phyloP scores from a whole-genome alignment of 2,329 filamentous ascomycete genomes.

The Aspergillaceae sp. region DNA sequence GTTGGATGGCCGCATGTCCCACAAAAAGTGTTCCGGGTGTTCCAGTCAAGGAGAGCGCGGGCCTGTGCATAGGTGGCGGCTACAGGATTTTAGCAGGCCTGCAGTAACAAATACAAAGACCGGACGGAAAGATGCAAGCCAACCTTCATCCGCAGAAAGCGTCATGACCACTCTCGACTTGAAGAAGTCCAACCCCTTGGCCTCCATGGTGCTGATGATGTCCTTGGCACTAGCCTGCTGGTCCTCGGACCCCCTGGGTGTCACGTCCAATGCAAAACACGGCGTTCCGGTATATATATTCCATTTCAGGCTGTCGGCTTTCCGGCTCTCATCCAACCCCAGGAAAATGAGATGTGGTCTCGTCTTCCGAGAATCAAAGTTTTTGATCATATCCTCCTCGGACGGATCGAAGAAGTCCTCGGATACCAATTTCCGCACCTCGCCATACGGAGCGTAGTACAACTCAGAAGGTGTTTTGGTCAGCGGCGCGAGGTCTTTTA shows the following conservation, averaged over 20 bases:
- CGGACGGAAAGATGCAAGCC: slow-evolving; percentile 8
- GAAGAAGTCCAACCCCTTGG: slow-evolving; percentile 56
- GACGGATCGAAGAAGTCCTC: slow-evolving; percentile 59
- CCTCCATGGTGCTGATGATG: slow-evolving; percentile 53
- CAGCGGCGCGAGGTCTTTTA: slow-evolving; percentile 71
- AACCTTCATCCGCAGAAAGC: slow-evolving; percentile 55
- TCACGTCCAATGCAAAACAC: slow-evolving; percentile 85
- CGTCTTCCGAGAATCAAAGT: slow-evolving; percentile 63
- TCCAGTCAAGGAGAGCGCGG: slow-evolving; percentile 87
- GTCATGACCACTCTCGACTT: slow-evolving; percentile 56
- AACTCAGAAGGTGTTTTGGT: slow-evolving; percentile 53
- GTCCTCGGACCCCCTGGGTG: slow-evolving; percentile 56
- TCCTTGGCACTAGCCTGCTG: slow-evolving; percentile 48
- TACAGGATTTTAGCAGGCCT: slow-evolving; percentile 26
- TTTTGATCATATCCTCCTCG: slow-evolving; percentile 64
- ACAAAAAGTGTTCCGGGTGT: slow-evolving; percentile 84
- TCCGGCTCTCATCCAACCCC: slow-evolving; percentile 62
- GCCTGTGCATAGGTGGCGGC: slow-evolving; percentile 88
- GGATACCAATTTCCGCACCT: slow-evolving; percentile 64
- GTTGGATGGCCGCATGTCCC: slow-evolving; percentile 79
- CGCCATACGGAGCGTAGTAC: slow-evolving; percentile 58
- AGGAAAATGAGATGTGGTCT: slow-evolving; percentile 72
- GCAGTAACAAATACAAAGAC: not conserved
- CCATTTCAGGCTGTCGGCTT: slow-evolving; percentile 32
- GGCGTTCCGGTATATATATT: slow-evolving; percentile 67